Evolutionary conservation across 2,329 filamentous ascomycete species (phyloP), one percentile per base, ranked within the genome.

Genomic region (Fusarium chlamydosporum): DNA sequence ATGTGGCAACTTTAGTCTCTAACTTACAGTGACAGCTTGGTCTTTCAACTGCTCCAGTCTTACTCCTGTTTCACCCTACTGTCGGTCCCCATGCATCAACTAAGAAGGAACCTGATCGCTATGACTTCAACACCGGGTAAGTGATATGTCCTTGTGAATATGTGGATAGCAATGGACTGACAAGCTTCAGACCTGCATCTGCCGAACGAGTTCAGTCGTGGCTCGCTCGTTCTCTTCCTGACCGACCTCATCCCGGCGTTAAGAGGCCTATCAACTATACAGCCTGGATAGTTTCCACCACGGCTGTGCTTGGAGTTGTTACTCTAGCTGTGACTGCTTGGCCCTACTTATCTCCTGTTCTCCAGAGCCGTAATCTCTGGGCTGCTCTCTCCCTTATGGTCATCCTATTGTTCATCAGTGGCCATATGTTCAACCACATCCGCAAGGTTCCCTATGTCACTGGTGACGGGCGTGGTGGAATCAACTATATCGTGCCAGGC

Each of bases 401-500:
- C 15, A 94, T 99, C 67, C 87, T 99, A 41, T 85, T 97, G 60
- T 99, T 98, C 82, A 97, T 92, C 46, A 96, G 92, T 74, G 96
- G 96, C 38, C 94, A 98, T 81, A 99, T 99, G 96, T 99, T 96
- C 86, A 99, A 98, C 80, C 94, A 97, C 77, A 99, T 99, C 76
- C 89, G 96, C 73, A 95, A 96, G 79, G 93, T 96, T 4, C 96
- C 96, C 4, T 99, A 99, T 74, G 93, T 98, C 33, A 86, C 89
- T 41, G 92, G 91, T 41, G 90, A 98, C 77, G 93, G 93, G 37
- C 89, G 87, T 56, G 96, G 96, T 18, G 94, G 94, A 7, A 88
- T 99, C 66, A 92, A 82, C 76, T 98, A 98, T 79, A 96, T 99
- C 79, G 93, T 95, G 6, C 86, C 86, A 38, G 95, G 96, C 1